A percentile compares a stretch with the other conserved stretches of the same genome.
Conservation (phyloP, 1,284 basidiomycete genomes). For the Stygiomarasmius scandens region DNA sequence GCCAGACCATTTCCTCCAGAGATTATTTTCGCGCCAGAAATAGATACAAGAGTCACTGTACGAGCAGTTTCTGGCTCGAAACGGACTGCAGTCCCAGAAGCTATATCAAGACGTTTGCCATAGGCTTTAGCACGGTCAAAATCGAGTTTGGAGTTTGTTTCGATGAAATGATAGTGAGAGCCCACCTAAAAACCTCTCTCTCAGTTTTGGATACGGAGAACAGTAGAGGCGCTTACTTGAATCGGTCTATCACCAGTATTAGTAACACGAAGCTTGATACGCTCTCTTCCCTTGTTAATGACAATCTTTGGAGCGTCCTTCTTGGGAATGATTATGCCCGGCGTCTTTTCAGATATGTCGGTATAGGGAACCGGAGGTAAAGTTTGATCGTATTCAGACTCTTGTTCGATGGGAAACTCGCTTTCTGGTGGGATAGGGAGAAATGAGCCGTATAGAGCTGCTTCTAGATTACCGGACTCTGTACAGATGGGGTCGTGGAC, state of each 20-base stretch:
- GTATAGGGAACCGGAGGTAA: too few species aligned
- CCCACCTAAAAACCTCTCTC: conserved; percentile 58
- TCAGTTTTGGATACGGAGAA: conserved; percentile 2
- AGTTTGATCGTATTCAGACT: conserved; percentile 51
- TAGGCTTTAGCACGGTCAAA: conserved; percentile 87
- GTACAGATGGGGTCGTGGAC: conserved; percentile 94
- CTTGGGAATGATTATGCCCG: conserved; percentile 76
- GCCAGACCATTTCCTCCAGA: conserved; percentile 84
- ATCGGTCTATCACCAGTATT: conserved; percentile 96
- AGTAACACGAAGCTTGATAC: conserved; percentile 78
- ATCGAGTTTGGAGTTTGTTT: conserved; percentile 81
- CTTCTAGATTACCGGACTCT: conserved; percentile 74
- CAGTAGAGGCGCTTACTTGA: conserved; percentile 55
- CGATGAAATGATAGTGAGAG: conserved; percentile 93
- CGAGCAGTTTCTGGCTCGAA: conserved; percentile 95
- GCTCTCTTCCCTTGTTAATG: conserved; percentile 75
- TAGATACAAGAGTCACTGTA: conserved; percentile 81
- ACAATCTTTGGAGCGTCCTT: conserved; percentile 60
- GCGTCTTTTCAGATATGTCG: conserved; percentile 57
- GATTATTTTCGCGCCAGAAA: conserved; percentile 75
- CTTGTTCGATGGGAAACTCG: conserved; percentile 61
- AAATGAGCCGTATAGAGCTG: conserved; percentile 93
- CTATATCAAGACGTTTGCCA: conserved; percentile 88
- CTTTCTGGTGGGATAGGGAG: conserved; percentile 76
- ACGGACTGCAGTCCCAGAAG: conserved; percentile 92